These are phyloP conservation scores for Leptosphaerulina australis DNA, from an alignment of 2,329 filamentous ascomycete species.

Conservation along the genomic window DNA sequence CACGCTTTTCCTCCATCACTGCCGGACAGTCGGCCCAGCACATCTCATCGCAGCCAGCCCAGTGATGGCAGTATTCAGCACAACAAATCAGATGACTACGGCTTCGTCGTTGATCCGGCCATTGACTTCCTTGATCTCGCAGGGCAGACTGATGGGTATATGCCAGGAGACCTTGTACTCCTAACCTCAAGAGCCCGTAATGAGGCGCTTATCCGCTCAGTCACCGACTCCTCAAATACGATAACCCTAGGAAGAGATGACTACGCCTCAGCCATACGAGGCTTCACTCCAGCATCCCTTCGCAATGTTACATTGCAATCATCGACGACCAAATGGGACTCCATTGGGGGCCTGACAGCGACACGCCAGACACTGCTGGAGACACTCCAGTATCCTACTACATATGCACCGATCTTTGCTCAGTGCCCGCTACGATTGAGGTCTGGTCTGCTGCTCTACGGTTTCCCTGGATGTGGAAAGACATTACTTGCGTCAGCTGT, in stretches of 20 bases:
- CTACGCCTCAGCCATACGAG: constrained; percentile 83
- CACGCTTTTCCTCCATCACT: constrained; percentile 53
- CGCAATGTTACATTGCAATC: constrained; percentile 93
- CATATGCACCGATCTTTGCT: constrained; percentile 96
- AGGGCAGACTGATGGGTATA: constrained; percentile 94
- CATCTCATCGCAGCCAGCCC: constrained; percentile 52
- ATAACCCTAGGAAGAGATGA: constrained; percentile 74
- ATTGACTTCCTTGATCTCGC: constrained; percentile 93
- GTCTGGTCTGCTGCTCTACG: constrained; percentile 90
- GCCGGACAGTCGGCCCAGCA: constrained; percentile 54
- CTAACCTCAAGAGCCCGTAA: constrained; percentile 87
- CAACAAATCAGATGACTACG: constrained; percentile 52
- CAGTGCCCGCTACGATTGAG: constrained; percentile 93
- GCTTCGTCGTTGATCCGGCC: constrained; percentile 74
- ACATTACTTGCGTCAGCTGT: constrained; percentile 94
- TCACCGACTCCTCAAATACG: constrained; percentile 53
- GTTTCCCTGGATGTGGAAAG: constrained; percentile 95
- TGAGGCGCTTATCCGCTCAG: constrained; percentile 86
- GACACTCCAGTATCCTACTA: constrained; percentile 95
- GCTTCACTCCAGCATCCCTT: constrained; percentile 92
- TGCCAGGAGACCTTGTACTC: constrained; percentile 90
- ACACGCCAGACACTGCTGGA: constrained; percentile 92
- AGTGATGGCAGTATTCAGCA: constrained; percentile 43
- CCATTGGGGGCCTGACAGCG: constrained; percentile 84
- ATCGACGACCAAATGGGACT: constrained; percentile 88